Base-by-base conservation (phyloP, 192 early-diverging fungal genomes). In the Geranomyces variabilis region DNA sequence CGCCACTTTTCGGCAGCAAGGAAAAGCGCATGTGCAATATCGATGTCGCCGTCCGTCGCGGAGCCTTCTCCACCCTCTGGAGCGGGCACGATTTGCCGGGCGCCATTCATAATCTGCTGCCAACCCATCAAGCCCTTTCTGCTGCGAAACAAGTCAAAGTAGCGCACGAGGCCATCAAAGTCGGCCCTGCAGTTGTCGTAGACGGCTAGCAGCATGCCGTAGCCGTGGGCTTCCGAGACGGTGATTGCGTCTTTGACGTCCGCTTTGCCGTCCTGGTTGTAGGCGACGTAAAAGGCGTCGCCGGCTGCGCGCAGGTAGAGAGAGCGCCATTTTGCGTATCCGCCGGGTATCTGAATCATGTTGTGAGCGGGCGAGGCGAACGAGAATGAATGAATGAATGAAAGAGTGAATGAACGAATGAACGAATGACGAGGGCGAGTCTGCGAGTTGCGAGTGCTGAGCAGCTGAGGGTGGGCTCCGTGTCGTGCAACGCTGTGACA, bases 21-120 rank as follows among this genome's bases (percentile, higher is more conserved):
- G 51, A 68, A 68, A 22, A 68, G 55, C 7, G 66, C 66, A 22
- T 68, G 66, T 0, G 66, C 66, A 34, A 68, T 68, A 30, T 68
- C 66, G 55, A 68, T 68, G 10, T 68, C 66, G 30, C 66, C 66
- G 36, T 68, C 66, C 1, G 66, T 68, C 19, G 66, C 66, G 7
- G 66, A 68, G n/a, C 29, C 17, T 9, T 19, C 24, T 31, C 66
- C 66, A 9, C 66, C 66, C 1, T 68, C 66, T 0, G 46, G 46
- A 22, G 66, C 55, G 53, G 48, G 48, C 17, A 68, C 66, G 0
- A 68, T 51, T 15, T 43, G 46, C 14, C 33, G 17, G 17, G n/a
- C 14, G 7, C 24, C 14, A 48, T 68, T 48, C 29, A 28, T 22
- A 14, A 55, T 31, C 24, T 68, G 66, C 55, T 68, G 66, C 66